Percentiles rank a stretch among this genome's conserved stretches.
Evolutionary conservation across 2,329 filamentous ascomycete species (phyloP).

Genomic region (Arthrocladium fulminans): DNA sequence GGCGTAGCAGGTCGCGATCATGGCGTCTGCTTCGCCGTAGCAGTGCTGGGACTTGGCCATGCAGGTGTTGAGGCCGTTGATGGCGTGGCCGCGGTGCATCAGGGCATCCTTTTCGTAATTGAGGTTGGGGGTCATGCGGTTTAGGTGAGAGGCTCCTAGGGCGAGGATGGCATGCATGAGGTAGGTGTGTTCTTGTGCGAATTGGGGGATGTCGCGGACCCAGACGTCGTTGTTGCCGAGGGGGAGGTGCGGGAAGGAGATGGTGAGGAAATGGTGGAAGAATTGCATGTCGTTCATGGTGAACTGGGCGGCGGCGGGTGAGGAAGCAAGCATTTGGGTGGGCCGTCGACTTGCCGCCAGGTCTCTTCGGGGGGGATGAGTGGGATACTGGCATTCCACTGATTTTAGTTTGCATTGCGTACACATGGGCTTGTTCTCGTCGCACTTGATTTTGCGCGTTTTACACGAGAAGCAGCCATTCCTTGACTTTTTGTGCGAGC

Average conservation of each 20-base stretch:
- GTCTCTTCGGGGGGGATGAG: constrained; percentile 5
- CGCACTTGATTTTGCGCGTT: constrained; percentile 39
- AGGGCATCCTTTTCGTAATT: constrained; percentile 51
- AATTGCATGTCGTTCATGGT: constrained; percentile 41
- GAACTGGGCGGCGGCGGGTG: constrained; percentile 26
- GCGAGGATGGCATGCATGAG: constrained; percentile 64
- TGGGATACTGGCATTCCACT: constrained; percentile 27
- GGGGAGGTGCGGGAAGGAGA: constrained; percentile 54
- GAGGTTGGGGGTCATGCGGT: constrained; percentile 39
- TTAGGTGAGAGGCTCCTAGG: constrained; percentile 54
- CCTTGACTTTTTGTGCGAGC: constrained; percentile 34
- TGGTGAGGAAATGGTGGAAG: constrained; percentile 45
- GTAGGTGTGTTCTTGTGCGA: constrained; percentile 60
- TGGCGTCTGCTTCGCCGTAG: constrained; percentile 27
- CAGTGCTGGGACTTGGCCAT: constrained; percentile 27
- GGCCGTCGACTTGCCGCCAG: constrained; percentile 13
- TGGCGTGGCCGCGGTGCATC: constrained; percentile 56
- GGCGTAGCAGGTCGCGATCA: constrained; percentile 29
- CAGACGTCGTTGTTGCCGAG: constrained; percentile 58
- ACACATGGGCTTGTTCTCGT: constrained; percentile 32
- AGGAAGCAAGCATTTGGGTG: constrained; percentile 11
- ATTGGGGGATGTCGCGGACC: constrained; percentile 57
- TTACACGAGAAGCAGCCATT: constrained; percentile 35
- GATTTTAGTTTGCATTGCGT: constrained; percentile 30
- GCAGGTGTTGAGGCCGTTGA: constrained; percentile 52